Evolutionary conservation across 768 basidiomycete genomes (phyloP), one percentile per base, ranked within the genome.

Genomic region (Daedaleopsis sinensis): DNA sequence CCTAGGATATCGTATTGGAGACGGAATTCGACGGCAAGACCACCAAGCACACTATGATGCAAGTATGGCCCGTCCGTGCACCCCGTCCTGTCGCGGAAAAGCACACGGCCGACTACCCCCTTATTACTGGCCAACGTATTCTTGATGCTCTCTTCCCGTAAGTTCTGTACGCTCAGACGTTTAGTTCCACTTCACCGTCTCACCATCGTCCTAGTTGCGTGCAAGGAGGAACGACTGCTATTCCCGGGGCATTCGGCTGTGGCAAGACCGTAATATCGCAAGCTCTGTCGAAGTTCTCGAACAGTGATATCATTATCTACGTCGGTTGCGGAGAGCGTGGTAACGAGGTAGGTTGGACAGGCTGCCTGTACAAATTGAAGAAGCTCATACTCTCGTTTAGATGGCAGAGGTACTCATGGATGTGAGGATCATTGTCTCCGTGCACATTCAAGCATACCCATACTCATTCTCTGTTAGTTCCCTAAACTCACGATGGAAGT

Each of bases 371-470:
- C 43, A 35, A 35, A 58, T 15, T 32, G 13, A 24, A 37, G 39
- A 24, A 36, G 65, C 52, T 59, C 58, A 42, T 66, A 13, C 65
- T 5, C 16, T 46, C 35, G 8, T 16, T 19, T 62, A 92, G 89
- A 93, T 94, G 92, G 95, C 95, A 56, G 95, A 96, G 83, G 96
- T 99, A n/a, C 78, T 99, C 77, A 96, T 96, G 89, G 97, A 98
- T 72, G 93, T 92, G 70, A 71, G 72, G 62, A 56, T 61, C 52
- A 55, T n/a, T 43, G 7, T 21, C 27, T 7, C 27, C 27, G 7
- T 32, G 11, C 6, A 12, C 3, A 2, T 15, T 36, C 23, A 42
- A 36, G 3, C 21, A 11, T 43, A 18, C 48, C 47, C 32, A n/a
- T 51, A 48, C 52, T 65, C 5, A 62, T 21, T 2, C 16, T n/a